Evolutionary conservation across 2,329 filamentous ascomycete genomes (phyloP).

Genomic region (Orbilia brochopaga): DNA sequence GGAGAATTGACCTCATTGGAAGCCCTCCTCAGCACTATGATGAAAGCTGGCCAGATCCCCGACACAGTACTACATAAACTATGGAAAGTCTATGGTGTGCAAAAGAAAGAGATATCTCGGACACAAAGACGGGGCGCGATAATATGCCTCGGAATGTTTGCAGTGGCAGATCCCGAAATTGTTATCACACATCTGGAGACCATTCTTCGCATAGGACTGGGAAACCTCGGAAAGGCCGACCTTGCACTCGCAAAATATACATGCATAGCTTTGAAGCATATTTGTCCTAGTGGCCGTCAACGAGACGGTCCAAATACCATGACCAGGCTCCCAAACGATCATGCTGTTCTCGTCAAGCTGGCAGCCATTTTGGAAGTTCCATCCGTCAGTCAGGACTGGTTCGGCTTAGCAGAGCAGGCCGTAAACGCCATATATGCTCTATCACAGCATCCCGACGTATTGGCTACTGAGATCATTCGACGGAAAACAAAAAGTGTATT

Average conservation of each 20-base stretch:
- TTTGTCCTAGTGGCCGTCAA: slow-evolving; percentile 83
- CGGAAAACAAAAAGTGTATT: slow-evolving; percentile 86
- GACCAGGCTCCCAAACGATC: slow-evolving; percentile 85
- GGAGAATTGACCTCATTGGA: slow-evolving; percentile 95
- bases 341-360: slow-evolving; percentile 80
- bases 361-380: slow-evolving; percentile 83
- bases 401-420: slow-evolving; percentile 92
- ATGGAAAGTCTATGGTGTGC: slow-evolving; percentile 96
- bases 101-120: slow-evolving; percentile 88
- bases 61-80: slow-evolving; percentile 87
- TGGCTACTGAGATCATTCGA: slow-evolving; percentile 88
- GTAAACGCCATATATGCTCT: slow-evolving; percentile 93
- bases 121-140: slow-evolving; percentile 90
- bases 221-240: slow-evolving; percentile 77
- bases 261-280: slow-evolving; percentile 87
- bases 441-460: slow-evolving; percentile 88
- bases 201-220: slow-evolving; percentile 88
- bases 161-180: slow-evolving; percentile 88
- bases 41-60: slow-evolving; percentile 86
- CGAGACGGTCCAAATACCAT: slow-evolving; percentile 60
- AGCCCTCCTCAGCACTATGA: slow-evolving; percentile 95
- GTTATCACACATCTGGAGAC: slow-evolving; percentile 94
- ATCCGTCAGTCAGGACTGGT: slow-evolving; percentile 92
- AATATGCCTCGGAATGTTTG: slow-evolving; percentile 95
- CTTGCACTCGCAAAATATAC: slow-evolving; percentile 92